Base-by-base conservation (phyloP, 2,329 filamentous ascomycete species). In the Ceratocystis papillata region DNA sequence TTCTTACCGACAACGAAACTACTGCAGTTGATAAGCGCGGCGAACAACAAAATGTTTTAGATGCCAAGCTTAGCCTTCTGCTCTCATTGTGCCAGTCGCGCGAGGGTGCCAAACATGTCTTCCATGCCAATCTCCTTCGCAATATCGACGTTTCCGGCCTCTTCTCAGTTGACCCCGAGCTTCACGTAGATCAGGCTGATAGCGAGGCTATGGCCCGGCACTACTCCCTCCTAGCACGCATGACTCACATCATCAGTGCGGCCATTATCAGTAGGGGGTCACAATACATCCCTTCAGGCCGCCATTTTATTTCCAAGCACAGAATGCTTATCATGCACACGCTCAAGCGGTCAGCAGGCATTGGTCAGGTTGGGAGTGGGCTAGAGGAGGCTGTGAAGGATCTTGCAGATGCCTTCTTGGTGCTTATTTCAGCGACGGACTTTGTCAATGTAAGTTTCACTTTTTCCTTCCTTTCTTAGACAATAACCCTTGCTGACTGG, bases 141-240 rank as follows among this genome's bases (percentile, higher is more conserved):
- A 83, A 89, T 0, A 79, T 97, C 33, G 87, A 88, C 69, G 83
- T 87, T 66, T 96, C 91, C 0, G 84, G 86, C n/a, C 81, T 97
- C 25, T 99, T 97, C 74, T 80, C 86, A 7, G 88, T 89, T 12
- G 94, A 99, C 74, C 94, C 94, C 0, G 94, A 99, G 74, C 85
- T 99, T 65, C 91, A 95, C 68, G 85, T 66, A 55, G 84, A 89
- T 70, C 82, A 87, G 65, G 81, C 86, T 65, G 87, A 90, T 70
- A 79, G 83, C 2, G 80, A 82, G 67, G 87, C 90, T 2, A 80
- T 96, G 22, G 83, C 86, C 69, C 87, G 87, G 72, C 95, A 95
- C 76, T 97, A 96, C 75, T 82, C 86, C 61, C 81, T 99, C 5
- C 84, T 99, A 17, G 84, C 90, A 46, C 85, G 88, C 65, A 82